A percentile compares a stretch with the other conserved stretches of the same genome.
These are phyloP conservation scores for Zymoseptoria tritici DNA, from an alignment of 2,329 filamentous ascomycete species.

Conservation along the genomic window DNA sequence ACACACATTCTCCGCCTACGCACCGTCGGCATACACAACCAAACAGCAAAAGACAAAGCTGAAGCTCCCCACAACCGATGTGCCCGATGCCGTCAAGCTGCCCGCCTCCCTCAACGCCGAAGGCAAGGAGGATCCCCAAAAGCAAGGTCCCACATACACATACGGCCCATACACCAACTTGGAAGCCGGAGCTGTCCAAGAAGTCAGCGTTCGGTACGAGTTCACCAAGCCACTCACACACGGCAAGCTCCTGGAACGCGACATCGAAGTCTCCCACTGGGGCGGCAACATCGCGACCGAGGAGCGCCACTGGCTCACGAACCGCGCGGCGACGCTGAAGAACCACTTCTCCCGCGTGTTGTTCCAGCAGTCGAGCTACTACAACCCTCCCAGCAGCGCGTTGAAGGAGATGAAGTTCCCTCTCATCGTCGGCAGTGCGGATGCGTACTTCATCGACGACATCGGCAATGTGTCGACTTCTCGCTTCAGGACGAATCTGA, in stretches of 20 bases:
- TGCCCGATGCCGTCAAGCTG: slow-evolving; percentile 70
- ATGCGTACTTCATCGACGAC: slow-evolving; percentile 91
- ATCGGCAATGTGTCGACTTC: slow-evolving; percentile 97
- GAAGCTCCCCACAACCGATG: slow-evolving; percentile 70
- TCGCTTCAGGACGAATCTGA: slow-evolving; percentile 65
- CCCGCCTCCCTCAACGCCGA: slow-evolving; percentile 50
- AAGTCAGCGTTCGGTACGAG: slow-evolving; percentile 79
- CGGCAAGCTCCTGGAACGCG: slow-evolving; percentile 71
- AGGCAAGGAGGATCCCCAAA: slow-evolving; percentile 62
- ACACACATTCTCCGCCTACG: slow-evolving; percentile 80
- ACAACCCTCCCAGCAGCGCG: slow-evolving; percentile 68
- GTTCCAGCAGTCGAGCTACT: slow-evolving; percentile 43
- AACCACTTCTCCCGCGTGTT: slow-evolving; percentile 45
- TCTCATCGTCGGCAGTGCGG: slow-evolving; percentile 68
- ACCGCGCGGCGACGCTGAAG: slow-evolving; percentile 68
- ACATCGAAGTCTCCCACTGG: slow-evolving; percentile 96
- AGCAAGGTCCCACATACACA: slow-evolving; percentile 75
- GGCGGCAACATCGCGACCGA: slow-evolving; percentile 93
- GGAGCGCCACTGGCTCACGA: slow-evolving; percentile 81
- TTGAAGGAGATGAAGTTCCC: slow-evolving; percentile 77
- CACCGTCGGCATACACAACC: slow-evolving; percentile 74
- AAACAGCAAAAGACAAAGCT: slow-evolving; percentile 95
- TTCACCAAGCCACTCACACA: slow-evolving; percentile 88
- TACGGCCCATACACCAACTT: slow-evolving; percentile 85
- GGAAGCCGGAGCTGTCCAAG: slow-evolving; percentile 65